Evolutionary conservation across 1,139 yeast genomes (phyloP), one percentile per base, ranked within the genome.

Genomic region (Kurtzmaniella quercitrusa): DNA sequence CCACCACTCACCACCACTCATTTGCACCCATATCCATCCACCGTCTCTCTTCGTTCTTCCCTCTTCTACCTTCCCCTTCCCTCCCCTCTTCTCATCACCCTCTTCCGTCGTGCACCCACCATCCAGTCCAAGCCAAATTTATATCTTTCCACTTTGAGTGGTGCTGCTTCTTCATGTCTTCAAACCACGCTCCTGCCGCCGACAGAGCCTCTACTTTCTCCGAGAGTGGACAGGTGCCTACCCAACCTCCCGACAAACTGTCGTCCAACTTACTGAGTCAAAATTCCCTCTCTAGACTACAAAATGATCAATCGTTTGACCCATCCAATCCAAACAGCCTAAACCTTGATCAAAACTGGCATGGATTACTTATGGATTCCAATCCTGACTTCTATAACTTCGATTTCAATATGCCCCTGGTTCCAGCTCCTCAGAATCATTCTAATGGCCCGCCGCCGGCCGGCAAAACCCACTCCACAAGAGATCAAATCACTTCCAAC

Each of bases 311-410:
- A 5, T 10, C 7, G 3, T 27, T 27, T 10, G 31, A 27, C 16
- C 43, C 41, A n/a, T 63, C 75, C 1, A 72, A 74, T 7, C 53
- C 56, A 39, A 49, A 57, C 33, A 10, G 14, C 18, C 11, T 31
- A 31, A 73, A 75, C 38, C 65, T 75, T n/a, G 79, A 77, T 45
- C 65, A 74, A 3, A 62, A 65, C 39, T 75, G 79, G 70, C 38
- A 36, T 34, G 60, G 65, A 39, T 51, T 72, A 37, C 50, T 71
- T 25, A 64, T 72, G 60, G 75, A 68, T 39, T 56, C 67, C 3
- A 58, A 58, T 41, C 60, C 59, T 38, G 73, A 71, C 43, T 66
- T 71, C 55, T 36, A 36, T 21, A 36, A 36, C 25, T 36, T 36
- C 19, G 38, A 36, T 16, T 37, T 25, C 27, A 19, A 15, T 12